These are phyloP conservation scores for Cystofilobasidium bisporidii DNA, from an alignment of 768 basidiomycete genomes.

Conservation along the genomic window DNA sequence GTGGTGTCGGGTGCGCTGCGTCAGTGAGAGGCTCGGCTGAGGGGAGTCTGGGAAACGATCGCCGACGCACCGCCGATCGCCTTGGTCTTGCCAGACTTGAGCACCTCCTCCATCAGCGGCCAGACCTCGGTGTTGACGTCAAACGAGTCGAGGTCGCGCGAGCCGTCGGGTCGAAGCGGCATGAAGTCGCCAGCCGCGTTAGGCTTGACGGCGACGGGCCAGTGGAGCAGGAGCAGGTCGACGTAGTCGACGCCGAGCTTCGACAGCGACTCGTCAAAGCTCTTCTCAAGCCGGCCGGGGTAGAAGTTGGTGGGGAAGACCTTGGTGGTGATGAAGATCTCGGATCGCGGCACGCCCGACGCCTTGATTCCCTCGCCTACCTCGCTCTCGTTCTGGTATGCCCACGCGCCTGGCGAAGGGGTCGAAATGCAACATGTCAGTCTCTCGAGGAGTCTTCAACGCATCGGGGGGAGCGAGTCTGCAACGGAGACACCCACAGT, in stretches of 20 bases:
- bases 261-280: slow-evolving; percentile 60
- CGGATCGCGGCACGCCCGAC: slow-evolving; percentile 59
- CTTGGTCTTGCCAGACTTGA: slow-evolving; percentile 62
- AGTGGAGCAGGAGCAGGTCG: slow-evolving; percentile 46
- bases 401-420: slow-evolving; percentile 10
- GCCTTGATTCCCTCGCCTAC: slow-evolving; percentile 71
- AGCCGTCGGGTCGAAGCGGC: slow-evolving; percentile 28
- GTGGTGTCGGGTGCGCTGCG: too few species aligned
- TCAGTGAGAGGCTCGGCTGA: too few species aligned
- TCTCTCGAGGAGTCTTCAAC: too few species aligned
- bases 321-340: slow-evolving; percentile 65
- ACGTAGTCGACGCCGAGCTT: slow-evolving; percentile 64
- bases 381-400: slow-evolving; percentile 58
- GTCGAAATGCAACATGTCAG: too few species aligned
- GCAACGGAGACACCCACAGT: too few species aligned
- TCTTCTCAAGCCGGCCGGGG: slow-evolving; percentile 52
- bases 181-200: slow-evolving; percentile 15
- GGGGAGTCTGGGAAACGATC: too few species aligned
- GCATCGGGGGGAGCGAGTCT: too few species aligned
- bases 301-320: slow-evolving; percentile 41
- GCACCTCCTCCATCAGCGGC: slow-evolving; percentile 31
- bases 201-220: slow-evolving; percentile 15
- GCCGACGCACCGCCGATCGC: slow-evolving; percentile 58
- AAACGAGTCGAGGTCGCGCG: slow-evolving; percentile 29
- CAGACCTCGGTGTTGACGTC: slow-evolving; percentile 32